Conservation (phyloP, 768 basidiomycete genomes). For the Leccinum olivaceopallidum region DNA sequence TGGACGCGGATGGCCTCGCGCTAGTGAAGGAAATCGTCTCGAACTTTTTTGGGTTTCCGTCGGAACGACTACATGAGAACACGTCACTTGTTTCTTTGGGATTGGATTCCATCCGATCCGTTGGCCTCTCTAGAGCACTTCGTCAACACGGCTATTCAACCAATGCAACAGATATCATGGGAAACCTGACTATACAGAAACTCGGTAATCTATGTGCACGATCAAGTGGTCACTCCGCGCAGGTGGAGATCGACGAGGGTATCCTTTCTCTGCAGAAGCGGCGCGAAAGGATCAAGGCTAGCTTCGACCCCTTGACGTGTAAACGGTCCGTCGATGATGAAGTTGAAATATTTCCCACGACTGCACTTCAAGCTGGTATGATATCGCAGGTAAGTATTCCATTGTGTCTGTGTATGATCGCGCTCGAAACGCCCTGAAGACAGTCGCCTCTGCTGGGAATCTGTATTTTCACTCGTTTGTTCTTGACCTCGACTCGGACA, state of each 20-base stretch:
- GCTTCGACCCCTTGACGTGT: conserved; percentile 13
- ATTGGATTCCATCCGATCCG: conserved; percentile 48
- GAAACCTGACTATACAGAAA: conserved; percentile 21
- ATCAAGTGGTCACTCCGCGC: neutral
- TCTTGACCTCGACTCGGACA: conserved; percentile 18
- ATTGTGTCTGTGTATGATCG: neutral
- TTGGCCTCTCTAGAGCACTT: conserved; percentile 41
- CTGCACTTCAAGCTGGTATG: conserved; percentile 49
- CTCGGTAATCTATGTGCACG: conserved; percentile 16
- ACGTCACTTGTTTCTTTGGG: conserved; percentile 47
- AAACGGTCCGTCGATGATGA: conserved; percentile 32
- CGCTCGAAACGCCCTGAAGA: conserved; percentile 20
- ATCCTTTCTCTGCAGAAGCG: conserved; percentile 9
- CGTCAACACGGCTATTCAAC: conserved; percentile 34
- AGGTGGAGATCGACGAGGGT: conserved; percentile 13
- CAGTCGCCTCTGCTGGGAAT: conserved; percentile 28
- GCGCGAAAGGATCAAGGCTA: conserved; percentile 20
- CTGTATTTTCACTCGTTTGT: conserved; percentile 36
- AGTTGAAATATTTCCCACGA: conserved; percentile 40
- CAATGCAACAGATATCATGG: conserved; percentile 41
- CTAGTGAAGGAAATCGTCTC: conserved; percentile 20
- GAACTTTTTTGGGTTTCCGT: conserved; percentile 16
- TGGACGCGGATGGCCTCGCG: conserved; percentile 5
- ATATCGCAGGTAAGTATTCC: conserved; percentile 42
- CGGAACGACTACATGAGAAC: conserved; percentile 10